These are phyloP conservation scores for Polymyxa betae DNA, from an alignment of 208 protist species.

Conservation along the genomic window DNA sequence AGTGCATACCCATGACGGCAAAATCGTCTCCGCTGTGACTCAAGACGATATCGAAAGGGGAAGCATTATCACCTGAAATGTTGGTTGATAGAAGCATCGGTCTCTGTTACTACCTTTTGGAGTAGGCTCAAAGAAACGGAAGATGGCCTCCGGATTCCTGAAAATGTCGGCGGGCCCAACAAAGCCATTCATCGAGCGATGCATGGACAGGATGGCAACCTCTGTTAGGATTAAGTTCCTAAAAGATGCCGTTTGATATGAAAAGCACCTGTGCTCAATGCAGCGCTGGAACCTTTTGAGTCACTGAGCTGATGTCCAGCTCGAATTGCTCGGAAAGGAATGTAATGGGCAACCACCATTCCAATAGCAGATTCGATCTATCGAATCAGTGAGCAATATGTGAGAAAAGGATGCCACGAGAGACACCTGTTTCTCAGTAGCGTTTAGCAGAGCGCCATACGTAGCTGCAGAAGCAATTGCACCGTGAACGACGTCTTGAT, in stretches of 20 bases:
- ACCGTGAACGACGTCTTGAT: slow-evolving; percentile 54
- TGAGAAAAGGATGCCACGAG: not conserved
- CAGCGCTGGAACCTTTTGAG: slow-evolving; percentile 58
- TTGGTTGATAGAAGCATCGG: not conserved
- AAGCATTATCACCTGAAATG: slow-evolving; percentile 13
- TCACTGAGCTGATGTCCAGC: slow-evolving; percentile 61
- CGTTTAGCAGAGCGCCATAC: slow-evolving; percentile 56
- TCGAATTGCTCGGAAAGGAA: slow-evolving; percentile 58
- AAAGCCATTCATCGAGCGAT: slow-evolving; percentile 55
- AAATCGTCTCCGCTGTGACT: slow-evolving; percentile 59
- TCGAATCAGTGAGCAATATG: not conserved
- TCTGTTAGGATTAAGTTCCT: slow-evolving; percentile 26
- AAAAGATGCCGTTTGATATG: not conserved
- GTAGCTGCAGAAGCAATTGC: slow-evolving; percentile 57
- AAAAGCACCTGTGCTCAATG: slow-evolving; percentile 30
- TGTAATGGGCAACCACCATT: slow-evolving; percentile 61
- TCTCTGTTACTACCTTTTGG: slow-evolving; percentile 18
- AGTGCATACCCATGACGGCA: slow-evolving; percentile 61
- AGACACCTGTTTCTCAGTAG: slow-evolving; percentile 52
- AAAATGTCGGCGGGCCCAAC: slow-evolving; percentile 56
- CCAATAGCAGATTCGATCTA: slow-evolving; percentile 53
- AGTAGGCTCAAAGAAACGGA: slow-evolving; percentile 57
- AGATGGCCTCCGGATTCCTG: slow-evolving; percentile 57
- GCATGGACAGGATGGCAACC: slow-evolving; percentile 53
- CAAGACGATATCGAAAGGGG: slow-evolving; percentile 55